phyloP scores from a whole-genome alignment of 2,329 filamentous ascomycete species.

The Fusarium avenaceum region DNA sequence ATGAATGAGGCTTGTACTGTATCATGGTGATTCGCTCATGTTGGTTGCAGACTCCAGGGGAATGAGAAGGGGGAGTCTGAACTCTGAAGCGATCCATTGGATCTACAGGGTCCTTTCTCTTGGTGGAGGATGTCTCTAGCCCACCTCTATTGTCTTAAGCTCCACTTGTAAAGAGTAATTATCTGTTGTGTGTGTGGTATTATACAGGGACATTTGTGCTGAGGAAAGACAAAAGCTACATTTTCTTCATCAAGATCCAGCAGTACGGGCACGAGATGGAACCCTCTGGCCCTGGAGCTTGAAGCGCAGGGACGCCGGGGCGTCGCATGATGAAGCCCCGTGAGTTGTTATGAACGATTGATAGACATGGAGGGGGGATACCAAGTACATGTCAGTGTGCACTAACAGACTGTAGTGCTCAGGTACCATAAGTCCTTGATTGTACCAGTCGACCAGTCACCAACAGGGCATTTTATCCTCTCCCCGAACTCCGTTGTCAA shows the following conservation, averaged over 20 bases:
- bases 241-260: conserved; percentile 11
- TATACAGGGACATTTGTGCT: conserved; percentile 1
- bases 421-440: conserved; percentile 18
- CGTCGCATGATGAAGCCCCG: conserved; percentile 36
- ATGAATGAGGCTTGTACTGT: conserved; percentile 39
- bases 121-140: conserved; percentile 37
- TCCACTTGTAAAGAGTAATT: conserved; percentile 27
- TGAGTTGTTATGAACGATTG: conserved; percentile 22
- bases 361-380: conserved; percentile 7
- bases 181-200: conserved; percentile 8
- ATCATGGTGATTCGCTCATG: conserved; percentile 30
- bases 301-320: conserved; percentile 27
- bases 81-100: conserved; percentile 30
- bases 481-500: background rate
- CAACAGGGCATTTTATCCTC: background rate
- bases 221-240: conserved; percentile 8
- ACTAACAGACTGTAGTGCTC: conserved; percentile 31
- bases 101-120: conserved; percentile 45
- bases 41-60: conserved; percentile 25
- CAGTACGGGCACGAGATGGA: conserved; percentile 28
- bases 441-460: conserved; percentile 7
- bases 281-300: conserved; percentile 5
- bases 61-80: conserved; percentile 34
- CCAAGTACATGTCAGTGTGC: conserved; percentile 3
- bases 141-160: conserved; percentile 36